Evolutionary conservation across 2,329 filamentous ascomycete genomes (phyloP).

Genomic region (Dendrostoma leiphaemia): DNA sequence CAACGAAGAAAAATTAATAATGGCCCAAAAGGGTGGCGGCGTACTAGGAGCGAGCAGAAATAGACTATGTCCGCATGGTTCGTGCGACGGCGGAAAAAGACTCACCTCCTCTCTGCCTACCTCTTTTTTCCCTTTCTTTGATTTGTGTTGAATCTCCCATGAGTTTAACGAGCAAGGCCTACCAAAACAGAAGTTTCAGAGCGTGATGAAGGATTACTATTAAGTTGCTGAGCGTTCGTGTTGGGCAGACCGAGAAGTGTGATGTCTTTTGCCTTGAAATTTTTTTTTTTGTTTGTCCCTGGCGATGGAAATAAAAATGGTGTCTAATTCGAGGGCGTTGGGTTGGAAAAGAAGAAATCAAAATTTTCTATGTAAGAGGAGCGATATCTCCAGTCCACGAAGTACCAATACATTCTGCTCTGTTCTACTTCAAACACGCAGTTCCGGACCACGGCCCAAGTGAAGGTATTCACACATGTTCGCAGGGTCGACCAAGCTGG

Average conservation of each 20-base stretch:
- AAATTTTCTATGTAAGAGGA: background rate
- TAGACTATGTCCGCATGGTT: background rate
- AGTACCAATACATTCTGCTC: background rate
- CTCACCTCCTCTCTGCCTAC: too few species aligned
- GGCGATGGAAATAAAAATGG: background rate
- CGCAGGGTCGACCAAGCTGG: too few species aligned
- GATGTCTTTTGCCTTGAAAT: background rate
- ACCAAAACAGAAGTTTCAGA: background rate
- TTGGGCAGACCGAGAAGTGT: background rate
- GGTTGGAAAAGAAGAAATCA: background rate
- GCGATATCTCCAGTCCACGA: background rate
- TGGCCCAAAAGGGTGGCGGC: background rate
- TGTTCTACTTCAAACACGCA: background rate
- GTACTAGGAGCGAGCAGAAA: background rate
- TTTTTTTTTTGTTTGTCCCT: background rate
- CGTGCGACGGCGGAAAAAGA: too few species aligned
- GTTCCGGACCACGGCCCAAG: too few species aligned
- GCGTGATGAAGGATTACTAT: background rate
- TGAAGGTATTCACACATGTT: too few species aligned
- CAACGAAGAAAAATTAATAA: background rate
- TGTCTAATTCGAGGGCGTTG: background rate
- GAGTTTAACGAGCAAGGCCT: background rate
- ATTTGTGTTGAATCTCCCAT: background rate
- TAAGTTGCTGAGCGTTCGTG: slow-evolving; percentile 1
- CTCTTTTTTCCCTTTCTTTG: background rate